Percentiles rank a stretch among this genome's conserved stretches.
These are phyloP conservation scores for Leccinum subgranulosum DNA, from an alignment of 768 basidiomycete genomes.

Conservation along the genomic window DNA sequence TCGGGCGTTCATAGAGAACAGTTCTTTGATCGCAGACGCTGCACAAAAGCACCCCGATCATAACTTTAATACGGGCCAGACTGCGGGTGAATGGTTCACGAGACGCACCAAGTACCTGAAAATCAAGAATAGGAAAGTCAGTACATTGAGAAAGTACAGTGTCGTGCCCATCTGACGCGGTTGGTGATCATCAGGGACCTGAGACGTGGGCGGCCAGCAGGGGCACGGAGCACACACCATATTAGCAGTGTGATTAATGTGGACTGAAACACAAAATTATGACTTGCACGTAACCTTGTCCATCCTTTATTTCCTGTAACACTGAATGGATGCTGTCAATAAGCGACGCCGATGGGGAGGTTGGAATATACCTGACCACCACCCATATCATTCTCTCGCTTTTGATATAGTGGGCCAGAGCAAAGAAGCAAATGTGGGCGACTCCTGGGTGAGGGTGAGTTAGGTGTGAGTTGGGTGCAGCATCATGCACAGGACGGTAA, in stretches of 20 bases:
- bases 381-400: too few species aligned
- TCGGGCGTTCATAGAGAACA: neutral
- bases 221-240: slow-evolving; percentile 27
- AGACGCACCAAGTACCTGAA: neutral
- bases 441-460: too few species aligned
- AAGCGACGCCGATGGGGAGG: too few species aligned
- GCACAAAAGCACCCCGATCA: neutral
- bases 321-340: too few species aligned
- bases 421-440: too few species aligned
- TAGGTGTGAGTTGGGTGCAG: too few species aligned
- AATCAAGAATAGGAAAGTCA: neutral
- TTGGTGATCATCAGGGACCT: slow-evolving; percentile 20
- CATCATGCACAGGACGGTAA: too few species aligned
- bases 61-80: neutral
- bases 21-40: neutral
- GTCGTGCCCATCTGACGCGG: too few species aligned
- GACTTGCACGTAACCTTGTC: too few species aligned
- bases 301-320: too few species aligned
- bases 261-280: neutral
- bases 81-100: neutral
- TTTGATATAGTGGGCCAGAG: too few species aligned
- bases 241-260: neutral
- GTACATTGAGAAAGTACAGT: neutral
- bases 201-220: slow-evolving; percentile 29
- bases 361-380: too few species aligned